A percentile compares a stretch with the other conserved stretches of the same genome.
Evolutionary conservation across 2,329 filamentous ascomycete genomes (phyloP).

Genomic region (Aspergillus neoniger): DNA sequence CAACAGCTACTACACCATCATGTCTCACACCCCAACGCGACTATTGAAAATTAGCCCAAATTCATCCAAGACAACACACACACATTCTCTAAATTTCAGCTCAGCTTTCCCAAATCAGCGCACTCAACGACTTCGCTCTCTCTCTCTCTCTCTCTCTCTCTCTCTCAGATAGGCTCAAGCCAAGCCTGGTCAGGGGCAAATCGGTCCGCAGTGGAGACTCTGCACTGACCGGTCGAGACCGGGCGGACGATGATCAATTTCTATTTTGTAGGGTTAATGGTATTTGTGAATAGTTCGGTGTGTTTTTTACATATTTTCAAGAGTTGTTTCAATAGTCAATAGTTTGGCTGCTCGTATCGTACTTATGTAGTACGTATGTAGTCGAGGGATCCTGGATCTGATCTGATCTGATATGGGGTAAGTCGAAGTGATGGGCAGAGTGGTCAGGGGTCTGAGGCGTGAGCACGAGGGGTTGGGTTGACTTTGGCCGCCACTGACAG

Average conservation of each 20-base stretch:
- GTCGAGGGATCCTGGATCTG: not conserved
- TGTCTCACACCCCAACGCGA: not conserved
- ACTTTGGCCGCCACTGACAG: not conserved
- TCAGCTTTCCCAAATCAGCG: not conserved
- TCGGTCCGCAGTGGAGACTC: conserved; percentile 5
- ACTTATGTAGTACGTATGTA: not conserved
- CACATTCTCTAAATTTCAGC: too few species aligned
- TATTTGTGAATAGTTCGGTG: not conserved
- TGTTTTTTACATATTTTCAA: not conserved
- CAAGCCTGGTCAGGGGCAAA: conserved; percentile 10
- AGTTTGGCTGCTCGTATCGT: not conserved
- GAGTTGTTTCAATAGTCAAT: not conserved
- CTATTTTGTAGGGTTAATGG: not conserved
- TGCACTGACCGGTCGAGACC: conserved; percentile 11
- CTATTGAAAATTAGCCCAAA: conserved; percentile 1
- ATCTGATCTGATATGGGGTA: too few species aligned
- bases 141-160: not conserved
- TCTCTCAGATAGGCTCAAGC: conserved; percentile 3
- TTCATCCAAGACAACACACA: not conserved
- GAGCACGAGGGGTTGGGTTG: not conserved
- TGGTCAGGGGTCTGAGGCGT: not conserved
- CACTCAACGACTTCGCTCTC: not conserved
- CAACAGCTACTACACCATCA: not conserved
- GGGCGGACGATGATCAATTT: conserved; percentile 1
- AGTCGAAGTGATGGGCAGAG: too few species aligned